Evolutionary conservation across 768 basidiomycete species (phyloP).

Genomic region (Daedaleopsis nitida): DNA sequence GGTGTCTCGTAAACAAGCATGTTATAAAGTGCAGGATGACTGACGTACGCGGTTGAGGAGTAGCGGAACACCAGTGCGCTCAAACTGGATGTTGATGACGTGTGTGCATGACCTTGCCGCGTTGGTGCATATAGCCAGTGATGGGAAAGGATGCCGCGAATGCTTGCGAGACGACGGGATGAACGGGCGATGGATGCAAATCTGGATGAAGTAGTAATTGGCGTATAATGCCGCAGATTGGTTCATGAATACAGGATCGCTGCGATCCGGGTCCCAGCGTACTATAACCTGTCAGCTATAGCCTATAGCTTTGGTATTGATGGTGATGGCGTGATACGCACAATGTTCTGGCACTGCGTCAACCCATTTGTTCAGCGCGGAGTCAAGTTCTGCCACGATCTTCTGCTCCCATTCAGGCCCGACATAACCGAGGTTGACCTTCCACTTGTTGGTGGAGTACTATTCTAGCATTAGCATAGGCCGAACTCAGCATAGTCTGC

Average conservation of each 20-base stretch:
- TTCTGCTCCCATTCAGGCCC: slow-evolving; percentile 47
- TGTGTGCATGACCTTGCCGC: slow-evolving; percentile 77
- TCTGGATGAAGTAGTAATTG: slow-evolving; percentile 52
- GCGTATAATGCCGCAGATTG: slow-evolving; percentile 42
- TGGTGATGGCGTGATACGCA: slow-evolving; percentile 20
- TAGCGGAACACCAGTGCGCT: slow-evolving; percentile 3
- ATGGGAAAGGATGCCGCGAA: slow-evolving; percentile 50
- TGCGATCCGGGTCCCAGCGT: slow-evolving; percentile 29
- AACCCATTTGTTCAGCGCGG: slow-evolving; percentile 62
- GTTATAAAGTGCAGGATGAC: not conserved
- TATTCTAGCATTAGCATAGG: slow-evolving; percentile 10
- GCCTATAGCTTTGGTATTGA: not conserved
- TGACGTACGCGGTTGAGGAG: slow-evolving; percentile 8
- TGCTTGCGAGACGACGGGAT: slow-evolving; percentile 61
- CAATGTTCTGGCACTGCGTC: slow-evolving; percentile 59
- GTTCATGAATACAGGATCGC: slow-evolving; percentile 26
- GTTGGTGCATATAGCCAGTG: slow-evolving; percentile 82
- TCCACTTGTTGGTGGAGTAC: slow-evolving; percentile 51
- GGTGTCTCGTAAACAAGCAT: not conserved
- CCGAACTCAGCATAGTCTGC: not conserved
- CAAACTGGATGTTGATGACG: slow-evolving; percentile 58
- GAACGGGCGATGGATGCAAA: slow-evolving; percentile 78
- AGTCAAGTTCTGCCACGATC: slow-evolving; percentile 63
- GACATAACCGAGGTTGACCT: slow-evolving; percentile 35
- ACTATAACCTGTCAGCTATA: slow-evolving; percentile 11